Base-by-base conservation (phyloP, 139 green algal genomes). In the Pleodorina starrii region DNA sequence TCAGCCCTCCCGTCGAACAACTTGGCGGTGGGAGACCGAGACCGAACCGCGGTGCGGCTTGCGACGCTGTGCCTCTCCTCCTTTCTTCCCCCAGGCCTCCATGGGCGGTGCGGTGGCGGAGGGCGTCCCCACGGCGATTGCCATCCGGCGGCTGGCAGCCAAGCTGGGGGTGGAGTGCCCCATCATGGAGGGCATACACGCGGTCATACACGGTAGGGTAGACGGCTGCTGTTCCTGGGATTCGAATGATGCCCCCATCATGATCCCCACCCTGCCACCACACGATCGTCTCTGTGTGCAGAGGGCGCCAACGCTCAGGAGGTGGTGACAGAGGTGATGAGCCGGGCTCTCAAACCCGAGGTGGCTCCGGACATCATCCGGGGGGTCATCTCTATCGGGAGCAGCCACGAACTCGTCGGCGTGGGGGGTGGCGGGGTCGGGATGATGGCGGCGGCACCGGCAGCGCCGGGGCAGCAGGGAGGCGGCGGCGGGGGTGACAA, bases 181-280 rank as follows among this genome's bases (percentile, higher is more conserved):
- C 42, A 94, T 97, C 86, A 96, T 98, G 16, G 87, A 95, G 19
- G 96, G 96, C n/a, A 98, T 98, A 54, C 97, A 95, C 93, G 76
- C 86, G 54, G 94, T 96, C 38, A 90, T 96, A 23, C 90, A 96
- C 76, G 84, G 91, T 93, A 54, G 25, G 19, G 83, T n/a, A n/a
- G n/a, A n/a, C n/a, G n/a, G n/a, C n/a, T n/a, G n/a, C n/a, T n/a
- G n/a, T n/a, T n/a, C n/a, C n/a, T n/a, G n/a, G n/a, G n/a, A n/a
- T n/a, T n/a, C n/a, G n/a, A n/a, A n/a, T n/a, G n/a, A n/a, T n/a
- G n/a, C n/a, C n/a, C n/a, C n/a, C n/a, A n/a, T n/a, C n/a, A n/a
- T n/a, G n/a, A n/a, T n/a, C n/a, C n/a, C n/a, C n/a, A n/a, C n/a
- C n/a, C n/a, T n/a, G n/a, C n/a, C n/a, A n/a, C n/a, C n/a, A n/a